Conservation (phyloP, 2,329 filamentous ascomycete species). For the Coniochaeta sp. region DNA sequence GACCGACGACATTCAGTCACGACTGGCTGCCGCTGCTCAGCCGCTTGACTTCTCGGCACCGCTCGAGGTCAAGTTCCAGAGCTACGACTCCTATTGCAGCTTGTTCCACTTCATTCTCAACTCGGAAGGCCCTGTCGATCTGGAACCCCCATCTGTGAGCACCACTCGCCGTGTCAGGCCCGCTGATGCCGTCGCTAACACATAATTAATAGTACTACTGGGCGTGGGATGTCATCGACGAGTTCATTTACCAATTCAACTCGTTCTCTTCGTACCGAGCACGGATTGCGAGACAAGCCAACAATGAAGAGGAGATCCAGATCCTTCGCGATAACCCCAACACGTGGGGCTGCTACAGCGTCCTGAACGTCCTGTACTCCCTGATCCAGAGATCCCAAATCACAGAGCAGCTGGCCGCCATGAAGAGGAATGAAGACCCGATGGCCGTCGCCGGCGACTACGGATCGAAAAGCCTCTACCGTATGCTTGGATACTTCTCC, state of each 20-base stretch:
- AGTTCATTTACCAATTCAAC: constrained; percentile 99
- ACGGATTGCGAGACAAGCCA: constrained; percentile 72
- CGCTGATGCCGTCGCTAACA: neutral
- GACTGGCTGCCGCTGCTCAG: constrained; percentile 84
- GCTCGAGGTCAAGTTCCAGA: constrained; percentile 94
- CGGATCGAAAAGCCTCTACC: constrained; percentile 87
- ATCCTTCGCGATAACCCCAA: constrained; percentile 94
- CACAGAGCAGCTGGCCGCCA: constrained; percentile 90
- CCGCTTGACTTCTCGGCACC: constrained; percentile 94
- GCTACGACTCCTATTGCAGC: constrained; percentile 99
- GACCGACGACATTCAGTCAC: constrained; percentile 86
- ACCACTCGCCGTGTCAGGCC: neutral
- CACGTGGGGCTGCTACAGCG: constrained; percentile 99
- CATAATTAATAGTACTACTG: constrained; percentile 72
- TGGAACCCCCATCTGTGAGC: constrained; percentile 92
- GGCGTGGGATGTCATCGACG: constrained; percentile 99
- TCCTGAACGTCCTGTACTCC: constrained; percentile 98
- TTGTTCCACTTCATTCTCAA: constrained; percentile 99
- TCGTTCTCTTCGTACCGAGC: constrained; percentile 97
- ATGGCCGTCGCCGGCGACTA: constrained; percentile 88
- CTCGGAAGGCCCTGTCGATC: constrained; percentile 95
- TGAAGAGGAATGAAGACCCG: constrained; percentile 89
- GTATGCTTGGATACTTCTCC: constrained; percentile 98
- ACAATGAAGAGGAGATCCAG: constrained; percentile 88
- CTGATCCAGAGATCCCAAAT: constrained; percentile 98